Evolutionary conservation across 1,284 basidiomycete species (phyloP), one percentile per base, ranked within the genome.

Genomic region (Leccinum subrobustum): DNA sequence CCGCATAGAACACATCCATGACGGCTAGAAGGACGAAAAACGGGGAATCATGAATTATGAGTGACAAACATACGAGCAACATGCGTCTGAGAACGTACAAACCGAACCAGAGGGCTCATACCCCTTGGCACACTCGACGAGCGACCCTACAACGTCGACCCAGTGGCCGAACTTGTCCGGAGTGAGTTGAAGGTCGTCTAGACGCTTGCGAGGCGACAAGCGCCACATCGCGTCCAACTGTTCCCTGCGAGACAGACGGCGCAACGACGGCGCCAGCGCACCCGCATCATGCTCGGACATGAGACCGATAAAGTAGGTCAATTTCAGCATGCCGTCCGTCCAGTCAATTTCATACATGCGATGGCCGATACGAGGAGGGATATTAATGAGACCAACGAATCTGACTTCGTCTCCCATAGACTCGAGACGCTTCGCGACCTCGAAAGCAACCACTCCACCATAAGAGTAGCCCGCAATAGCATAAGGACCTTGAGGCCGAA

Each of bases 391-490:
- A 16, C 78, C 78, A 4, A 75, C 63, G 63, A 76, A 79, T 2
- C 71, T 70, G 18, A 79, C 75, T 39, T 67, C 63, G 25, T 74
- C 73, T 1, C 76, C 76, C 57, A 66, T 65, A 0, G 63, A 62
- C 57, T 75, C 74, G 37, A 82, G 73, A 20, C 64, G 63, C 62
- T 79, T 78, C 3, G 72, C 75, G 14, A 81, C 72, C 62, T 81
- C 78, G 59, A 79, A 81, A 2, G 77, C 78, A 14, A 78, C 75
- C 51, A 76, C 76, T 42, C 79, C 80, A 47, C 80, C 80, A 55
- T 77, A 81, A 48, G 76, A 78, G 70, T 81, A 81, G 3, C 80
- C 80, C 0, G 75, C 78, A 27, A 81, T 64, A 37, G 76, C 73
- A 62, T 77, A 81, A 1, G 80, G 79, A 0, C 80, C 80, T 1